These are phyloP conservation scores for Filobasidium floriforme DNA, from an alignment of 768 basidiomycete genomes.

Conservation along the genomic window DNA sequence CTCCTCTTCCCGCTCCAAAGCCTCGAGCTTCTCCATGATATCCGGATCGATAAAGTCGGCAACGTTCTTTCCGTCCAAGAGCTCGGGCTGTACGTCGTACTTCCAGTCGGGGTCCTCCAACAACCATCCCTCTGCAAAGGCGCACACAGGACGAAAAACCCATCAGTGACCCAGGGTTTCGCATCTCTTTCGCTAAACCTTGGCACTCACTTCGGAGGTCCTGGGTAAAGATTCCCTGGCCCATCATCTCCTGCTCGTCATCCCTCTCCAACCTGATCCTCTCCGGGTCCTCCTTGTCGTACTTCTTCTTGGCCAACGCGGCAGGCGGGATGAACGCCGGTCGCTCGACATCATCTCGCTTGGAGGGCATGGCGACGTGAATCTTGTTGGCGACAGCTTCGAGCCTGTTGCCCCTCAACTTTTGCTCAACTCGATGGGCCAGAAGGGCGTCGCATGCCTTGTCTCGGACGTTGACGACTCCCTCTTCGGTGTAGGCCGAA, in stretches of 20 bases:
- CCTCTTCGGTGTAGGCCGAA: conserved; percentile 93
- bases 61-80: conserved; percentile 96
- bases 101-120: conserved; percentile 90
- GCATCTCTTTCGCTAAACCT: neutral
- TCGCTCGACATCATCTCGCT: conserved; percentile 81
- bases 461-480: conserved; percentile 94
- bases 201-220: conserved; percentile 70
- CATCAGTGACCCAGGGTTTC: conserved; percentile 5
- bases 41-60: conserved; percentile 98
- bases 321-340: conserved; percentile 81
- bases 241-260: conserved; percentile 67
- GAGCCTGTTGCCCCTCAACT: conserved; percentile 88
- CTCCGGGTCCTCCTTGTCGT: conserved; percentile 79
- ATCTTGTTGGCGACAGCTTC: conserved; percentile 89
- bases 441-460: conserved; percentile 90
- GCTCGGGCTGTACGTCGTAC: conserved; percentile 92
- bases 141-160: too few species aligned
- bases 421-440: conserved; percentile 85
- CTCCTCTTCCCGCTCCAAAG: conserved; percentile 93
- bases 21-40: conserved; percentile 92
- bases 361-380: conserved; percentile 84
- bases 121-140: conserved; percentile 69
- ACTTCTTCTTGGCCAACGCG: conserved; percentile 67
- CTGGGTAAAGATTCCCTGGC: conserved; percentile 83
- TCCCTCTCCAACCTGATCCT: conserved; percentile 67